A percentile compares a stretch with the other conserved stretches of the same genome.
phyloP scores from a whole-genome alignment of 352 stramenopile species.

The Globisporangium heterothallicum region DNA sequence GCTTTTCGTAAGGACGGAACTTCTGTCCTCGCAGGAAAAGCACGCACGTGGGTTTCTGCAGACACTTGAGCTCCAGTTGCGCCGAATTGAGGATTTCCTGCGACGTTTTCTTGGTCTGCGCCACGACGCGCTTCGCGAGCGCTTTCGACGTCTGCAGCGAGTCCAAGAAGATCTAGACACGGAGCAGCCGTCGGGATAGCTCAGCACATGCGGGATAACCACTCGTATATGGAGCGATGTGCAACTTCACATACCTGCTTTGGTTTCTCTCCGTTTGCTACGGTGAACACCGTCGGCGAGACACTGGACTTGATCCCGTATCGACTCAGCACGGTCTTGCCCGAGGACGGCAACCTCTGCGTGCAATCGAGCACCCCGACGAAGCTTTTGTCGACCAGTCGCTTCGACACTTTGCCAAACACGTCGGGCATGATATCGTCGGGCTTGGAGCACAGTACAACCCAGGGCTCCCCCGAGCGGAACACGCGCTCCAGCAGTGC shows the following conservation, averaged over 20 bases:
- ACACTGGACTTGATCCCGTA: constrained; percentile 63
- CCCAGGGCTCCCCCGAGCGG: constrained; percentile 73
- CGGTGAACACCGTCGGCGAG: constrained; percentile 68
- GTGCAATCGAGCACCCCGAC: constrained; percentile 74
- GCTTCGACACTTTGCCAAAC: constrained; percentile 58
- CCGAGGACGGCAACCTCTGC: constrained; percentile 39
- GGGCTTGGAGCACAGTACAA: constrained; percentile 65
- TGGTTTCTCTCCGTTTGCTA: constrained; percentile 68
- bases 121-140: constrained; percentile 52
- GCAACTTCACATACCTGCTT: constrained; percentile 35
- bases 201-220: too few species aligned
- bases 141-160: constrained; percentile 53
- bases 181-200: too few species aligned
- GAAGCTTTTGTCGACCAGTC: constrained; percentile 46
- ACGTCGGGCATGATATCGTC: constrained; percentile 69
- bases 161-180: constrained; percentile 47
- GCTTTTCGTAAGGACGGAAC: constrained; percentile 57
- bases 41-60: constrained; percentile 56
- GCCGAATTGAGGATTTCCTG: constrained; percentile 60
- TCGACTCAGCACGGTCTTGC: constrained; percentile 53
- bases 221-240: too few species aligned
- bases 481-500: constrained; percentile 65
- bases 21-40: constrained; percentile 57
- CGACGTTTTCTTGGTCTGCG: constrained; percentile 46
- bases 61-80: constrained; percentile 60